phyloP scores from a whole-genome alignment of 1,139 yeast genomes.

The Suhomyces maxii region DNA sequence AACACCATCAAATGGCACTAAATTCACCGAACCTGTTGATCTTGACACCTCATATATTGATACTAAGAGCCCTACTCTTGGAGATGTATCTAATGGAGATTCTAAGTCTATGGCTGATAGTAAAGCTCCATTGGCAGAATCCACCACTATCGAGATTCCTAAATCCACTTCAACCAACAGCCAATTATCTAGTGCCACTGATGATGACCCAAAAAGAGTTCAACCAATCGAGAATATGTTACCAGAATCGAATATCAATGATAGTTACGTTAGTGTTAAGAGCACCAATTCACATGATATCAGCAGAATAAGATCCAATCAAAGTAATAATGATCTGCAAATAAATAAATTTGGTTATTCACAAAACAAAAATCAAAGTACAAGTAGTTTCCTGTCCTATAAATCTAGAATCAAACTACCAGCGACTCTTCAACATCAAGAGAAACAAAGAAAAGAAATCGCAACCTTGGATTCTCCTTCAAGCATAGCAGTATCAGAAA shows the following conservation, averaged over 20 bases:
- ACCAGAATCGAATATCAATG: slow-evolving; percentile 1
- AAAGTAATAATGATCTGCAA: slow-evolving; percentile 6
- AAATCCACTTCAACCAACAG: slow-evolving; percentile 3
- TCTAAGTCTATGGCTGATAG: no score
- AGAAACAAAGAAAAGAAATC: slow-evolving; percentile 4
- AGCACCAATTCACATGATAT: slow-evolving; percentile 6
- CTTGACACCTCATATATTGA: no score
- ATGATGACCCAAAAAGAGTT: background rate
- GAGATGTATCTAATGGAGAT: no score
- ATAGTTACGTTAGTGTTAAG: slow-evolving; percentile 7
- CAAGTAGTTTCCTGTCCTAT: slow-evolving; percentile 31
- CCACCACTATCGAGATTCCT: background rate
- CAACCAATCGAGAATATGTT: background rate
- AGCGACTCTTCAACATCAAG: slow-evolving; percentile 19
- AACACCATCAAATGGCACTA: background rate
- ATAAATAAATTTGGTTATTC: slow-evolving; percentile 8
- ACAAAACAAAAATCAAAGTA: slow-evolving; percentile 23
- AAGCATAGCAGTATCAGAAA: background rate
- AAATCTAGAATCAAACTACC: slow-evolving; percentile 38
- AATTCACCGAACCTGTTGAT: no score
- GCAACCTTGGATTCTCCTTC: slow-evolving; percentile 5
- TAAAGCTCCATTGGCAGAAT: background rate
- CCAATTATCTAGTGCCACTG: background rate
- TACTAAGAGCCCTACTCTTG: no score
- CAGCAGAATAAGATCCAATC: slow-evolving; percentile 9